Evolutionary conservation across 2,329 filamentous ascomycete species (phyloP).

Genomic region (Tolypocladium tundrense): DNA sequence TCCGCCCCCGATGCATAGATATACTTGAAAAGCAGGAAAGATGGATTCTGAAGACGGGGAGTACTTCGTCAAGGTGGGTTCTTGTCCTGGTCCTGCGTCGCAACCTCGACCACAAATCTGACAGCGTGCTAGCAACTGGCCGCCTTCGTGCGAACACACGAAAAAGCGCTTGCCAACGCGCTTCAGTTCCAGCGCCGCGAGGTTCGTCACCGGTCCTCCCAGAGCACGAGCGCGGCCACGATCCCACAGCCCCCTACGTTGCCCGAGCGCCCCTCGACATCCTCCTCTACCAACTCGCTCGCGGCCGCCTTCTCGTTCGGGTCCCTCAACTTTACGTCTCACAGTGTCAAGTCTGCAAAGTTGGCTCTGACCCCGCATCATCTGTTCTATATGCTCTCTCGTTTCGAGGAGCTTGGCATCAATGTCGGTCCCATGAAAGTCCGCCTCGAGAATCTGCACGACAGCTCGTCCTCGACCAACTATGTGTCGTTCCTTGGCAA

Average conservation of each 20-base stretch:
- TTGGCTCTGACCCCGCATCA: conserved; percentile 91
- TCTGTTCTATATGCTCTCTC: conserved; percentile 89
- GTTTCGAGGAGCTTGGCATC: conserved; percentile 87
- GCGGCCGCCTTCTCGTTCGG: conserved; percentile 82
- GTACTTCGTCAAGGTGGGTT: conserved; percentile 71
- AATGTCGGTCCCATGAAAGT: conserved; percentile 94
- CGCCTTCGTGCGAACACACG: conserved; percentile 91
- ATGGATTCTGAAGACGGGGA: conserved; percentile 89
- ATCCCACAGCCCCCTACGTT: conserved; percentile 46
- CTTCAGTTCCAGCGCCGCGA: conserved; percentile 70
- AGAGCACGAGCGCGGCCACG: conserved; percentile 50
- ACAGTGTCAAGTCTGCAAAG: conserved; percentile 79
- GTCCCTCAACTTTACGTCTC: conserved; percentile 73
- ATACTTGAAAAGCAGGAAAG: conserved; percentile 27
- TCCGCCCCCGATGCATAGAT: conserved; percentile 15
- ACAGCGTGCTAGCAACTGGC: conserved; percentile 69
- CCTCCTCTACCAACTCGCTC: conserved; percentile 61
- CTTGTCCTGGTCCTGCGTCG: neutral
- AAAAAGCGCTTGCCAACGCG: conserved; percentile 93
- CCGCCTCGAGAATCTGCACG: conserved; percentile 86
- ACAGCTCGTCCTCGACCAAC: conserved; percentile 74
- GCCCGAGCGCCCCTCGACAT: conserved; percentile 52
- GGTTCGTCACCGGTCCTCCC: conserved; percentile 58
- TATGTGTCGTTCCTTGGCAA: conserved; percentile 93
- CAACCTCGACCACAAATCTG: neutral